Conservation (phyloP, 2,329 filamentous ascomycete species). For the Nigrospora sphaerica region DNA sequence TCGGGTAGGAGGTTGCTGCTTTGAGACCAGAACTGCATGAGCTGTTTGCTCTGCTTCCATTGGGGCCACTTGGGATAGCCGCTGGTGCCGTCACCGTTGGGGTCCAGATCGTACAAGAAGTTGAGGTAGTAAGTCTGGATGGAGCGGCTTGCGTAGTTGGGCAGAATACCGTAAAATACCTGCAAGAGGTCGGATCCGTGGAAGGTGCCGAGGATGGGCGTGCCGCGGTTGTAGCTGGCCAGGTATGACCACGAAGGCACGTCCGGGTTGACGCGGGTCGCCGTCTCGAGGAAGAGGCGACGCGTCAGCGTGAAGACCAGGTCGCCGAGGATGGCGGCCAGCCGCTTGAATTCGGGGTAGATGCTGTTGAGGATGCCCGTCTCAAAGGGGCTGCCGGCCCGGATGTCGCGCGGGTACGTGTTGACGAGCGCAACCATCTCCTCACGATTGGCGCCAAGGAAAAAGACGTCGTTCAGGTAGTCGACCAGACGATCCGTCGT, state of each 20-base stretch:
- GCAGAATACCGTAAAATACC: constrained; percentile 58
- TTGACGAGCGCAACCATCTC: constrained; percentile 50
- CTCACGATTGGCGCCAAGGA: constrained; percentile 43
- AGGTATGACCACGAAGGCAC: constrained; percentile 72
- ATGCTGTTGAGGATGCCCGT: constrained; percentile 62
- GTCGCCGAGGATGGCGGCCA: constrained; percentile 70
- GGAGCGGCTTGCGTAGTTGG: constrained; percentile 53
- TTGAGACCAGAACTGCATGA: constrained; percentile 39
- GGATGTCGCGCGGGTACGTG: constrained; percentile 51
- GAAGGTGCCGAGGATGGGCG: constrained; percentile 67
- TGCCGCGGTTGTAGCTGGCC: constrained; percentile 62
- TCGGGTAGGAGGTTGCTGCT: constrained; percentile 25
- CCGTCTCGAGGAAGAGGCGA: constrained; percentile 50
- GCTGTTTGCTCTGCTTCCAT: constrained; percentile 40
- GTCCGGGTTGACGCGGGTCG: constrained; percentile 38
- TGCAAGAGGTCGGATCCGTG: constrained; percentile 65
- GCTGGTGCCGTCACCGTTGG: constrained; percentile 45
- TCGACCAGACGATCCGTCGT: constrained; percentile 49
- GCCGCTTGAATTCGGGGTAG: constrained; percentile 71
- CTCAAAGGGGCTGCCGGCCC: constrained; percentile 63
- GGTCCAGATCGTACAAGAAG: constrained; percentile 65
- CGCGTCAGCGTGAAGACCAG: constrained; percentile 67
- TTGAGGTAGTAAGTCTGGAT: constrained; percentile 65
- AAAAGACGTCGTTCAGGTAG: constrained; percentile 57
- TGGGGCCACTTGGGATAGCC: constrained; percentile 25